These are phyloP conservation scores for Mucor piriformis DNA, from an alignment of 371 early-diverging fungal species.

Conservation along the genomic window DNA sequence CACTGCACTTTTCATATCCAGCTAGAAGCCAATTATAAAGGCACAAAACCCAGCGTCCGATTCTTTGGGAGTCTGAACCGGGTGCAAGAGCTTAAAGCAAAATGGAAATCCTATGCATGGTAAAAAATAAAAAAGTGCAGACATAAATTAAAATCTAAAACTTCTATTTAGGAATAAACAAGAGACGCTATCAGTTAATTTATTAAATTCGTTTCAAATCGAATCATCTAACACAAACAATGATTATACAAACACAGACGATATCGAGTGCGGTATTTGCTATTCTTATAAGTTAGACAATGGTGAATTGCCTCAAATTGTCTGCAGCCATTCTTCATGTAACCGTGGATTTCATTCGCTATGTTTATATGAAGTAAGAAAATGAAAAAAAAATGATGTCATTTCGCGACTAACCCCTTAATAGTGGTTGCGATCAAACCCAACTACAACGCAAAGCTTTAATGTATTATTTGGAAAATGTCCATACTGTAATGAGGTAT, in stretches of 20 bases:
- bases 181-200: constrained; percentile 1
- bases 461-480: constrained; percentile 49
- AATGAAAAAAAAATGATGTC: neutral
- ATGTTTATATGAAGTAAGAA: constrained; percentile 41
- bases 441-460: constrained; percentile 39
- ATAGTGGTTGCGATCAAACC: constrained; percentile 46
- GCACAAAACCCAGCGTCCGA: constrained; percentile 22
- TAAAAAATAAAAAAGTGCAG: neutral
- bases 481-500: constrained; percentile 52
- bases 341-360: constrained; percentile 44
- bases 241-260: constrained; percentile 18
- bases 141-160: neutral
- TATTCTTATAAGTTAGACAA: constrained; percentile 42
- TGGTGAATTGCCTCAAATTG: constrained; percentile 30
- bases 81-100: constrained; percentile 25
- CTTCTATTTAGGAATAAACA: constrained; percentile 12
- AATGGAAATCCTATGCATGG: constrained; percentile 28
- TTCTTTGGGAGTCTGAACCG: constrained; percentile 48
- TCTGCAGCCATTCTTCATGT: constrained; percentile 38
- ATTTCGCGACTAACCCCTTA: neutral
- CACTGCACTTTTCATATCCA: constrained; percentile 51
- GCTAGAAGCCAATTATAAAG: constrained; percentile 20
- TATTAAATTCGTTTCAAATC: constrained; percentile 9
- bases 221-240: constrained; percentile 4
- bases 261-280: constrained; percentile 50